phyloP scores from a whole-genome alignment of 2,329 filamentous ascomycete genomes.

The Botrytis medusae region DNA sequence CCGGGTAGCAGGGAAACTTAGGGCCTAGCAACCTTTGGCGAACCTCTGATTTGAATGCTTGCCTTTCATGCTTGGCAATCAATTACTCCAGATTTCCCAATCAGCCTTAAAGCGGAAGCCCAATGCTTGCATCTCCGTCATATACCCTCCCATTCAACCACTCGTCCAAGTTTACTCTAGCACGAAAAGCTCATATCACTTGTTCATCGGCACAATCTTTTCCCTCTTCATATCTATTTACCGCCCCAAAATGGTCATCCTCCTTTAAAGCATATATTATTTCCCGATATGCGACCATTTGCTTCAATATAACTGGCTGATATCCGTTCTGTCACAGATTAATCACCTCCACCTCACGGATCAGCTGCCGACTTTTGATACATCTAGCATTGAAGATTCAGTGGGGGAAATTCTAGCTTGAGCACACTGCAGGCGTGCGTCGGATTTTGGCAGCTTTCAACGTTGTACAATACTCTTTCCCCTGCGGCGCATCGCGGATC shows the following conservation, averaged over 20 bases:
- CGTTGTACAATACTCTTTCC: conserved; percentile 33
- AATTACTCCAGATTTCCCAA: conserved; percentile 40
- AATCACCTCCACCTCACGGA: conserved; percentile 33
- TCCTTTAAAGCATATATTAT: conserved; percentile 23
- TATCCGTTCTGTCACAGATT: conserved; percentile 35
- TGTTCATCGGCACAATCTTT: conserved; percentile 31
- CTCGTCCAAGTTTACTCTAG: conserved; percentile 28
- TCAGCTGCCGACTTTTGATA: conserved; percentile 38
- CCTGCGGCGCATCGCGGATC: conserved; percentile 33
- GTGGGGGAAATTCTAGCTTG: conserved; percentile 32
- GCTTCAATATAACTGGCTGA: conserved; percentile 34
- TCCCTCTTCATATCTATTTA: conserved; percentile 27
- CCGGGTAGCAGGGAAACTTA: conserved; percentile 33
- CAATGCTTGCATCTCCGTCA: conserved; percentile 36
- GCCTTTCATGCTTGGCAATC: conserved; percentile 29
- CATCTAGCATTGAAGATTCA: conserved; percentile 28
- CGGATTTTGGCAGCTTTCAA: conserved; percentile 37
- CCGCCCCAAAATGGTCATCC: conserved; percentile 33
- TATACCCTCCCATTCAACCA: conserved; percentile 34
- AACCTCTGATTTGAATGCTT: conserved; percentile 32
- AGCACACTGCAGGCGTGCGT: conserved; percentile 33
- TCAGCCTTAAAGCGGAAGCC: conserved; percentile 40
- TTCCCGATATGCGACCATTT: conserved; percentile 30
- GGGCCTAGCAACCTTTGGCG: conserved; percentile 30
- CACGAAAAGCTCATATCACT: conserved; percentile 29